Conservation (phyloP, 495 filamentous ascomycete species). For the Penicillium flavigenum region DNA sequence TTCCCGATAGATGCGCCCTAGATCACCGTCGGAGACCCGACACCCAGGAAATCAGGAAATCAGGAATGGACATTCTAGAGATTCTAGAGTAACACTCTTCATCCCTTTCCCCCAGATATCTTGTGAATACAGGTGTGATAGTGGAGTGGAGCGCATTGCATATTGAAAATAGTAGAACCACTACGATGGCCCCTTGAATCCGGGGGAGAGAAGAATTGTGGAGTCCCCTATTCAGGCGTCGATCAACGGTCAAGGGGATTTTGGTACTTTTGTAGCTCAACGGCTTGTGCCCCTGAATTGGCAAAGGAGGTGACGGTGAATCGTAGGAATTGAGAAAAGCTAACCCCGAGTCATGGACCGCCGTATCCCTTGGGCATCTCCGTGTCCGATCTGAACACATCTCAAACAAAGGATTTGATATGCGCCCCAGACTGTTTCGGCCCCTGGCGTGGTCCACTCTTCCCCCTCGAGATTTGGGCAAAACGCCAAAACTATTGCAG, state of each 20-base stretch:
- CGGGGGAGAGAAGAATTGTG: slow-evolving; percentile 14
- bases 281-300: slow-evolving; percentile 4
- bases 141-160: slow-evolving; percentile 8
- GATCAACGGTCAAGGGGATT: slow-evolving; percentile 6
- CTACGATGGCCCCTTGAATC: slow-evolving; percentile 10
- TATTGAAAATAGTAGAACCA: slow-evolving; percentile 8
- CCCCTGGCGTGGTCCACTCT: slow-evolving; percentile 9
- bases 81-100: neutral
- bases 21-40: slow-evolving; percentile 6
- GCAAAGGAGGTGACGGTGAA: neutral
- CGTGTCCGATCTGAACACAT: neutral
- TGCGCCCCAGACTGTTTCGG: slow-evolving; percentile 13
- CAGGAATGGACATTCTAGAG: slow-evolving; percentile 9
- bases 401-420: slow-evolving; percentile 7
- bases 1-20: neutral
- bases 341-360: neutral
- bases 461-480: slow-evolving; percentile 1
- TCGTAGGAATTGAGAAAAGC: neutral
- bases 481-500: neutral
- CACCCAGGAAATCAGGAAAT: slow-evolving; percentile 10
- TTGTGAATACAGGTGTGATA: slow-evolving; percentile 2
- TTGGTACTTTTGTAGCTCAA: slow-evolving; percentile 12
- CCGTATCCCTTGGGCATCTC: slow-evolving; percentile 4
- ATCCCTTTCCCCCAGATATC: slow-evolving; percentile 6
- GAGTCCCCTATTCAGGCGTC: slow-evolving; percentile 6